Base-by-base conservation (phyloP, 768 basidiomycete genomes). In the Paxillus rubicundulus region DNA sequence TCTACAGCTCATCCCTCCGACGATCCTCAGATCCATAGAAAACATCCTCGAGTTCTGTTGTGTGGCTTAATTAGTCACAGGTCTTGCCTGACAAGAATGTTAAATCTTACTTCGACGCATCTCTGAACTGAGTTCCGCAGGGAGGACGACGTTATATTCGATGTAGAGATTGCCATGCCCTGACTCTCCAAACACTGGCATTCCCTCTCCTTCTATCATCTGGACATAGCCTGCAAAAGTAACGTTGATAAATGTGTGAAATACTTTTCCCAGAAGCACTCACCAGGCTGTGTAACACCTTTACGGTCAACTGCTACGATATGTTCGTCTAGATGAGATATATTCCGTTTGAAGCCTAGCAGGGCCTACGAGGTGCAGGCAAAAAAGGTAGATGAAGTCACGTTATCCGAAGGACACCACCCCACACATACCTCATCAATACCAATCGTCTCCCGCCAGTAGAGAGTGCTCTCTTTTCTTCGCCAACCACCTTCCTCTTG, bases 81-180 rank as follows among this genome's bases (percentile, higher is more conserved):
- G 21, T 24, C 1, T 13, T 18, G 16, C 13, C 6, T 13, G 1
- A 17, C 43, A 45, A 46, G 3, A 46, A 9, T 37, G 42, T 39
- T 21, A 30, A 16, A 17, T 79, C 93, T 78, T 66, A 98, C 96
- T 90, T 66, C 75, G 79, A 61, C 83, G 83, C 54, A 81, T 82
- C 45, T 86, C 80, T 45, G 81, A 63, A 44, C 85, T 77, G 32
- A 99, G 70, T 49, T 86, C 79, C 45, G 80, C 71, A 3, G 97
- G 97, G 49, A 99, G 71, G 16, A 98, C 86, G 45, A 99, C 91
- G 51, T 82, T 91, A 72, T 96, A 99, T 69, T 98, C 95, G 48
- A 99, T 79, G 61, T 83, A 98, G 43, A 99, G 74, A 66, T 96
- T 86, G 14, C 97, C 97, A 56, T 82, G 76, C 18, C 71, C 65